Evolutionary conservation across 1,284 basidiomycete genomes (phyloP), one percentile per base, ranked within the genome.

Genomic region (Austroboletus novae-zelandiae): DNA sequence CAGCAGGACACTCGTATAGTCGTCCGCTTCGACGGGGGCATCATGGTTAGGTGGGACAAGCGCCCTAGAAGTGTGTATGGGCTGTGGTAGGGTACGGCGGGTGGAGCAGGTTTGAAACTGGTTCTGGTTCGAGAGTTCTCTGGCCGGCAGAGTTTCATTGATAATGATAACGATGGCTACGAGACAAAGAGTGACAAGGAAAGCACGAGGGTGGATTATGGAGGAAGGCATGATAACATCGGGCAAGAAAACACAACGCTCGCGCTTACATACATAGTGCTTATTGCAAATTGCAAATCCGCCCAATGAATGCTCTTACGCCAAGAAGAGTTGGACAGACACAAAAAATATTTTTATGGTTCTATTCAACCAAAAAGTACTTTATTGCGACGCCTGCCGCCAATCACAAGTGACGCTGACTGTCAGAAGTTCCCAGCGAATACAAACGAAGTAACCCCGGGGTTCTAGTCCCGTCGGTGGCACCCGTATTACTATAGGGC

Each of bases 101-200:
- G 30, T n/a, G 35, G 35, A 9, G 35, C n/a, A 9, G 23, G n/a
- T 13, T 10, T n/a, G 34, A 14, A 34, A 18, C 32, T n/a, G 8
- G 13, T 40, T 11, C 31, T 18, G 37, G 40, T 45, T 45, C 17
- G 41, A 40, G 35, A 45, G n/a, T 8, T 51, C 45, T 42, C 44
- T 39, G 40, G 23, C 46, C 45, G 40, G 57, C 54, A 57, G 54
- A 57, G 41, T 47, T 15, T 46, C 42, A 9, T 23, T 23, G 20
- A 48, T 41, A 20, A 45, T 23, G 39, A 61, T n/a, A 17, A 30
- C 13, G 2, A 54, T 25, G 0, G 40, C 57, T 13, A 52, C n/a
- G 41, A 61, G 43, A 32, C 40, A 60, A 53, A 60, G 59, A 60
- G 57, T 59, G 60, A 57, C 60, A 15, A 57, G 37, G 20, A 59